phyloP scores from a whole-genome alignment of 2,329 filamentous ascomycete species.

The Colletotrichum echinochloae region DNA sequence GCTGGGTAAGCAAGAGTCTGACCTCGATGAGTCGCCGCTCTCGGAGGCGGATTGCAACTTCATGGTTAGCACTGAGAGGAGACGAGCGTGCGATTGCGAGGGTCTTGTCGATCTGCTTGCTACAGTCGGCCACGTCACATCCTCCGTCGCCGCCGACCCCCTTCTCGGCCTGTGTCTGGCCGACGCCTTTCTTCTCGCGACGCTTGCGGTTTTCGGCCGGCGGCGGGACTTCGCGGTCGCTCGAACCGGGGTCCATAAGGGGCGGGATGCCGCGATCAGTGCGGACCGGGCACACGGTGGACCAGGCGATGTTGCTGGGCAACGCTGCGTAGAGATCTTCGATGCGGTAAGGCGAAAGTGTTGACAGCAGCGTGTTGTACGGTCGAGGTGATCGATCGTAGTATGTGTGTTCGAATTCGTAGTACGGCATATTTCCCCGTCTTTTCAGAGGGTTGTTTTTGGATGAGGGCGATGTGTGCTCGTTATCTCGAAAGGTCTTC shows the following conservation, averaged over 20 bases:
- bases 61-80: not conserved
- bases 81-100: not conserved
- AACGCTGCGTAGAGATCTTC: slow-evolving; percentile 1
- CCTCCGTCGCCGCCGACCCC: not conserved
- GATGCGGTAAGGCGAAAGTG: not conserved
- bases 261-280: not conserved
- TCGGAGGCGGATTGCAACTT: not conserved
- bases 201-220: not conserved
- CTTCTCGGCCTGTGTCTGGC: no score
- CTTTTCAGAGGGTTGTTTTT: not conserved
- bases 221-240: not conserved
- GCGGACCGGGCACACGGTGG: not conserved
- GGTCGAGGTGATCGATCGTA: slow-evolving; percentile 1
- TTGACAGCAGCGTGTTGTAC: not conserved
- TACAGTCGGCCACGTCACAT: not conserved
- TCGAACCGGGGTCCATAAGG: not conserved
- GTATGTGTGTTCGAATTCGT: not conserved
- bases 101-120: not conserved
- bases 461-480: not conserved
- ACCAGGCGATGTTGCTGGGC: slow-evolving; percentile 1
- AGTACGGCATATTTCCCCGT: not conserved
- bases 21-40: slow-evolving; percentile 20
- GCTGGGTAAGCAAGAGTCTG: slow-evolving; percentile 22
- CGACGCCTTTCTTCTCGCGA: not conserved
- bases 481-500: not conserved